A percentile compares a stretch with the other conserved stretches of the same genome.
phyloP scores from a whole-genome alignment of 75 land plant species.

The Picea glauca region DNA sequence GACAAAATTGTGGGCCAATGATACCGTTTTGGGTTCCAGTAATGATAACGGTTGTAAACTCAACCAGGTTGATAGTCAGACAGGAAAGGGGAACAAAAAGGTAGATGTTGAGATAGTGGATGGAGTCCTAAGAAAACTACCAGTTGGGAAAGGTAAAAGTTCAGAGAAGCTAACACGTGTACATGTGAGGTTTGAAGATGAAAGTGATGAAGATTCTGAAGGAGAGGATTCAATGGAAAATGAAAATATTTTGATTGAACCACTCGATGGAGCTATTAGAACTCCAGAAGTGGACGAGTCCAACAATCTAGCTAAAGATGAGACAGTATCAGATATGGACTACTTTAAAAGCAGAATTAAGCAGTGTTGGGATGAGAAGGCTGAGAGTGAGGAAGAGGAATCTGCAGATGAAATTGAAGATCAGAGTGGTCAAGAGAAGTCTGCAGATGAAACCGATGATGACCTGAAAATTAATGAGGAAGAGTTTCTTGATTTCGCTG shows the following conservation, averaged over 20 bases:
- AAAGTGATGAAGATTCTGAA: conserved; percentile 16
- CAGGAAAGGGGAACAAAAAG: conserved; percentile 16
- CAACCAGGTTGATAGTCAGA: conserved; percentile 13
- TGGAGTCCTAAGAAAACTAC: conserved; percentile 22
- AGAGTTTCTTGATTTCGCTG: background rate
- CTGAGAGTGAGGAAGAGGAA: conserved; percentile 21
- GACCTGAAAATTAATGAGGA: background rate
- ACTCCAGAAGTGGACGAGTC: background rate
- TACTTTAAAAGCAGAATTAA: conserved; percentile 73
- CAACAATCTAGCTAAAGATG: conserved; percentile 33
- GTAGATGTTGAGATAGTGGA: conserved; percentile 34
- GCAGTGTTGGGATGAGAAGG: conserved; percentile 63
- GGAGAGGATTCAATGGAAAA: conserved; percentile 5
- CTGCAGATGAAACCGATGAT: conserved; percentile 14
- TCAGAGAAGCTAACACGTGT: conserved; percentile 21
- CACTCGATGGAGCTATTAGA: background rate
- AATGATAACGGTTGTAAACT: conserved; percentile 4
- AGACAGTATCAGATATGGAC: conserved; percentile 63
- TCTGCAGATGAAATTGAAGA: conserved; percentile 20
- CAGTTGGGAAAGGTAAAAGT: conserved; percentile 31
- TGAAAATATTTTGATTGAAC: conserved; percentile 7
- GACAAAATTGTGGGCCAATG: conserved; percentile 92
- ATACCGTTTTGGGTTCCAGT: conserved; percentile 30
- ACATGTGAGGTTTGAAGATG: conserved; percentile 38
- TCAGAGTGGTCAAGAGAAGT: conserved; percentile 12